These are phyloP conservation scores for Boletus rubroflammeus DNA, from an alignment of 768 basidiomycete species.

Conservation along the genomic window DNA sequence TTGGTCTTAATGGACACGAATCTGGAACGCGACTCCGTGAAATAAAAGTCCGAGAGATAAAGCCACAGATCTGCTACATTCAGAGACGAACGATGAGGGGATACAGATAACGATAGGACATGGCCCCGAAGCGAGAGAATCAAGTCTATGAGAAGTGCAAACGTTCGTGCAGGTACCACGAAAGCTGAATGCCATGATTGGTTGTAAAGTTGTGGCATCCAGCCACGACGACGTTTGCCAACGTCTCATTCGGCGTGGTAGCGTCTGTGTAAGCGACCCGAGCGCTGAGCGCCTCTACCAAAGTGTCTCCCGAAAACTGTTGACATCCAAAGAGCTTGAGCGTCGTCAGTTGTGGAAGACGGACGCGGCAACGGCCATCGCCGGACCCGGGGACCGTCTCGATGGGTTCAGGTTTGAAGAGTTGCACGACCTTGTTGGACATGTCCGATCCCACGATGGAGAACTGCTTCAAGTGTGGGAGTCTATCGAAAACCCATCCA, in stretches of 20 bases:
- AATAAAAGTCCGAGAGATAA: neutral
- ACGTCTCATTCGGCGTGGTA: constrained; percentile 27
- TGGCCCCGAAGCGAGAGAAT: neutral
- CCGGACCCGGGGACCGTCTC: constrained; percentile 4
- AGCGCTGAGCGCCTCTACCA: constrained; percentile 49
- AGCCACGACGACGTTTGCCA: constrained; percentile 23
- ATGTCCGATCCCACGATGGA: constrained; percentile 77
- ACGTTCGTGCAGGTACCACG: constrained; percentile 24
- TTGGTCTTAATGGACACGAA: neutral
- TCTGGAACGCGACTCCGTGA: neutral
- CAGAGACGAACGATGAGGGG: neutral
- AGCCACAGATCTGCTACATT: neutral
- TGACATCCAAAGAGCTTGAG: constrained; percentile 62
- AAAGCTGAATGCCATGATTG: constrained; percentile 22
- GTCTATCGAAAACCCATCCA: constrained; percentile 56
- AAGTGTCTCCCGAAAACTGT: constrained; percentile 52
- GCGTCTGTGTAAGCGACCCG: constrained; percentile 43
- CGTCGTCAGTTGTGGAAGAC: constrained; percentile 52
- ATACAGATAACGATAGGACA: constrained; percentile 11
- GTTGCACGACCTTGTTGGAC: constrained; percentile 65
- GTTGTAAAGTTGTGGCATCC: constrained; percentile 22
- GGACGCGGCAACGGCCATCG: constrained; percentile 32
- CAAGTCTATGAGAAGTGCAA: constrained; percentile 24
- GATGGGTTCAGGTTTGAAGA: constrained; percentile 45
- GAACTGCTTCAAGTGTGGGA: constrained; percentile 56